phyloP scores from a whole-genome alignment of 768 basidiomycete species.

The Lactarius hengduanensis region DNA sequence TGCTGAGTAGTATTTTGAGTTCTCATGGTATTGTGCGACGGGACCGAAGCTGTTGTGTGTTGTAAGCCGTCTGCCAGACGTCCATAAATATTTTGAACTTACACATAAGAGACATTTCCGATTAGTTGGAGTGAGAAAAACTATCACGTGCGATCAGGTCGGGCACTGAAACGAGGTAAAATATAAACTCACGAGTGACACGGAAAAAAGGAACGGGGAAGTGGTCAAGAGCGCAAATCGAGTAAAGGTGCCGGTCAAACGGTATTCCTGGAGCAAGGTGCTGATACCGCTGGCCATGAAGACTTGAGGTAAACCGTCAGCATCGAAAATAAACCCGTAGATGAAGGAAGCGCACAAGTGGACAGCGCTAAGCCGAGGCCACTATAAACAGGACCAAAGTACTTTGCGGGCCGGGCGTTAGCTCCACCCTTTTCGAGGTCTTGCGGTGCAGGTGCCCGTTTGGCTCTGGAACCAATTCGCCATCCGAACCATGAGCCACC shows the following conservation, averaged over 20 bases:
- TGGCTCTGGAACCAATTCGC: slow-evolving; percentile 35
- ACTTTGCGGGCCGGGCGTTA: slow-evolving; percentile 40
- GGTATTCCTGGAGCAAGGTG: slow-evolving; percentile 62
- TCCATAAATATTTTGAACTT: slow-evolving; percentile 30
- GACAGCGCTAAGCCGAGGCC: slow-evolving; percentile 68
- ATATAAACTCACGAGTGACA: slow-evolving; percentile 57
- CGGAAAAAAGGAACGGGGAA: slow-evolving; percentile 69
- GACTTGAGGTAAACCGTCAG: slow-evolving; percentile 40
- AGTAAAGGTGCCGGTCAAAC: slow-evolving; percentile 58
- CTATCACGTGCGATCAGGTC: slow-evolving; percentile 37
- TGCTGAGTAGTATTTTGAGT: slow-evolving; percentile 81
- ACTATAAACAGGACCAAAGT: slow-evolving; percentile 70
- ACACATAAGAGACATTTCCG: slow-evolving; percentile 65
- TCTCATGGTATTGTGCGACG: slow-evolving; percentile 81
- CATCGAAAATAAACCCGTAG: background rate
- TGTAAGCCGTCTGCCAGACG: slow-evolving; percentile 1
- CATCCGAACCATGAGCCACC: slow-evolving; percentile 31
- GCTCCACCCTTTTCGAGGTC: slow-evolving; percentile 55
- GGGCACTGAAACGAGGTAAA: background rate
- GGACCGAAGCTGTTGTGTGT: slow-evolving; percentile 59
- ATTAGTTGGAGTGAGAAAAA: slow-evolving; percentile 75
- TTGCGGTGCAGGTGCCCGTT: slow-evolving; percentile 19
- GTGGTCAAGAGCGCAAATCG: slow-evolving; percentile 68
- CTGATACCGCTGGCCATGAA: slow-evolving; percentile 64
- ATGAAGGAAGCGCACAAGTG: slow-evolving; percentile 47